These are phyloP conservation scores for Cytospora piceae DNA, from an alignment of 2,329 filamentous ascomycete genomes.

Conservation along the genomic window DNA sequence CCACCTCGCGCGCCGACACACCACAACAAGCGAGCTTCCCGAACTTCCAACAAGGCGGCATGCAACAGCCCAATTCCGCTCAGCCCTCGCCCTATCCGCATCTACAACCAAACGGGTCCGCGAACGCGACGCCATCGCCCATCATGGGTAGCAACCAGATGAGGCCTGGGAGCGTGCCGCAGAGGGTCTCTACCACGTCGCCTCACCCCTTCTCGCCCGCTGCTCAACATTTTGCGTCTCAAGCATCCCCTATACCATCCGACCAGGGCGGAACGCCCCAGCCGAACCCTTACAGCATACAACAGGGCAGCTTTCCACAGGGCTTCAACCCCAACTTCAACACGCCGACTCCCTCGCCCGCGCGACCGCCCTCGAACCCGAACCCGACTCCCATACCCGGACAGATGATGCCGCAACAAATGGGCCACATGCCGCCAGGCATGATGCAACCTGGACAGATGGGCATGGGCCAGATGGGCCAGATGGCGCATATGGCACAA, in stretches of 20 bases:
- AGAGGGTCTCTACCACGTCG: conserved; percentile 87
- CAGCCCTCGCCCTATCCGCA: conserved; percentile 79
- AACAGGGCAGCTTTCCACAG: conserved; percentile 56
- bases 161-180: conserved; percentile 70
- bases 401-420: conserved; percentile 60
- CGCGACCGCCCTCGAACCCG: conserved; percentile 58
- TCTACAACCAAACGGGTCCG: conserved; percentile 77
- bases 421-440: conserved; percentile 44
- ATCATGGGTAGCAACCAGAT: conserved; percentile 80
- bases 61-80: conserved; percentile 63
- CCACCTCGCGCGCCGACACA: conserved; percentile 88
- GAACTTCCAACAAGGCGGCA: conserved; percentile 67
- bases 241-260: conserved; percentile 76
- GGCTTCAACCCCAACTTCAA: conserved; percentile 61
- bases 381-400: conserved; percentile 50
- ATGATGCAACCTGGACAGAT: conserved; percentile 41
- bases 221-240: conserved; percentile 66
- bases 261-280: conserved; percentile 78
- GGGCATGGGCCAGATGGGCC: conserved; percentile 40
- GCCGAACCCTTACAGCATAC: conserved; percentile 61
- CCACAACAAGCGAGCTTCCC: conserved; percentile 78
- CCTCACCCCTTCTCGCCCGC: conserved; percentile 88
- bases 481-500: conserved; percentile 26
- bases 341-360: conserved; percentile 58
- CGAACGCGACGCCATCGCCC: conserved; percentile 88